These are phyloP conservation scores for Solanum medicagineum DNA, from an alignment of 257 asterid genomes.

Conservation along the genomic window DNA sequence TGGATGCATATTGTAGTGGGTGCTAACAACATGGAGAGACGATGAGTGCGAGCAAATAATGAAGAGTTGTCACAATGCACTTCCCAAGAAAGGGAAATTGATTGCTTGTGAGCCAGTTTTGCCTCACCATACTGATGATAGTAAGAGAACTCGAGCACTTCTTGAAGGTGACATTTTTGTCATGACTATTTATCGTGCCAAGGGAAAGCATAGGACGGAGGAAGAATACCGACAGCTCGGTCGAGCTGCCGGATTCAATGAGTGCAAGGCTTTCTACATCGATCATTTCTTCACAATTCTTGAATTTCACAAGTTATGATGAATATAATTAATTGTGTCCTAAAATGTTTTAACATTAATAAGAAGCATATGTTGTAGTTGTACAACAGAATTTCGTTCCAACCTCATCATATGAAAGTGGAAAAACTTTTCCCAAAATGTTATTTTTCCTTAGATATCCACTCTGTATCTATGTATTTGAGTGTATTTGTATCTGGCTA, in stretches of 20 bases:
- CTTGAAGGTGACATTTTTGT: conserved; percentile 22
- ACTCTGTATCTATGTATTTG: not conserved
- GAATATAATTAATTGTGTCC: not conserved
- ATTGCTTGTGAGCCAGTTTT: conserved; percentile 17
- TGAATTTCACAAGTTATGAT: conserved; percentile 11
- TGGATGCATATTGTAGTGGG: conserved; percentile 4
- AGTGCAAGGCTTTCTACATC: not conserved
- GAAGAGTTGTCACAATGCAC: conserved; percentile 6
- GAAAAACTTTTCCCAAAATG: too few species aligned
- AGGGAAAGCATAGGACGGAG: conserved; percentile 20
- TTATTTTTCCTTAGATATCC: not conserved
- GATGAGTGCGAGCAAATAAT: conserved; percentile 8
- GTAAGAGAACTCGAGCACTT: conserved; percentile 14
- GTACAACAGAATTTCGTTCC: not conserved
- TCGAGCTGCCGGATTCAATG: not conserved
- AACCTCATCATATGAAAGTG: not conserved
- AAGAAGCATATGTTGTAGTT: not conserved
- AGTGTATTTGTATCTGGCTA: not conserved
- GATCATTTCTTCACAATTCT: conserved; percentile 12
- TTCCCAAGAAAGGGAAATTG: conserved; percentile 11
- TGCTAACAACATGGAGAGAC: conserved; percentile 11
- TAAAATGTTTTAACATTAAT: not conserved
- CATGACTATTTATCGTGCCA: conserved; percentile 14
- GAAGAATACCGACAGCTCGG: conserved; percentile 7
- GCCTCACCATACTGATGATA: conserved; percentile 6